A percentile compares a stretch with the other conserved stretches of the same genome.
Conservation (phyloP, 2,329 filamentous ascomycete species). For the Metarhizium humberi region DNA sequence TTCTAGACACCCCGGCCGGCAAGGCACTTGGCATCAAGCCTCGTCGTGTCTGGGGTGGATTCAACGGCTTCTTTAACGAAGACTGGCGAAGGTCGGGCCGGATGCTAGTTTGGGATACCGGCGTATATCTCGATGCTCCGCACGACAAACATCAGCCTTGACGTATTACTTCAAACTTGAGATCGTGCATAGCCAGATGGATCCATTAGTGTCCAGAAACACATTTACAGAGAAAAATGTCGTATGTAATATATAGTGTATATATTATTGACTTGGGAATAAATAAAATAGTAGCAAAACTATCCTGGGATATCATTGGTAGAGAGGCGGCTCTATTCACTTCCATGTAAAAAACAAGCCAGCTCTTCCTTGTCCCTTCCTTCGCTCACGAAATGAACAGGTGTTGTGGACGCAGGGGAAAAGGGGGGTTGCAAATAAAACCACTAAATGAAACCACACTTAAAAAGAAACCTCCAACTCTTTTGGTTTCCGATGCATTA, state of each 20-base stretch:
- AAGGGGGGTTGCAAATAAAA: not conserved
- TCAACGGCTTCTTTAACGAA: constrained; percentile 55
- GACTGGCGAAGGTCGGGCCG: constrained; percentile 47
- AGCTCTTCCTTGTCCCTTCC: not conserved
- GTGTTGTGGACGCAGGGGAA: not conserved
- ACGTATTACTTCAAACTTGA: not conserved
- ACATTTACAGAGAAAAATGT: not conserved
- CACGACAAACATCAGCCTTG: not conserved
- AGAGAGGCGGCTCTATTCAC: not conserved
- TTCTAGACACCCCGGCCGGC: constrained; percentile 31
- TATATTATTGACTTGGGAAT: not conserved
- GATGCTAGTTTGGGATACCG: constrained; percentile 52
- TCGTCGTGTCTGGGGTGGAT: constrained; percentile 43
- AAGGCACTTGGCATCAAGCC: constrained; percentile 32
- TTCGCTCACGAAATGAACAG: not conserved
- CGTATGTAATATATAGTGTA: not conserved
- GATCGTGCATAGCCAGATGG: too few relatives aligned
- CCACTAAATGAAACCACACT: not conserved
- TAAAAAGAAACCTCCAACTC: not conserved
- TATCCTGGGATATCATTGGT: not conserved
- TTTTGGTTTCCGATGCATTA: constrained; percentile 1
- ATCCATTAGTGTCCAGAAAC: not conserved
- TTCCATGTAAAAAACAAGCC: not conserved
- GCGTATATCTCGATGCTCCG: constrained; percentile 14
- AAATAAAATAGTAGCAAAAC: not conserved